These are phyloP conservation scores for Zea mays DNA, from an alignment of 176 grass and related monocot species.

Conservation along the genomic window DNA sequence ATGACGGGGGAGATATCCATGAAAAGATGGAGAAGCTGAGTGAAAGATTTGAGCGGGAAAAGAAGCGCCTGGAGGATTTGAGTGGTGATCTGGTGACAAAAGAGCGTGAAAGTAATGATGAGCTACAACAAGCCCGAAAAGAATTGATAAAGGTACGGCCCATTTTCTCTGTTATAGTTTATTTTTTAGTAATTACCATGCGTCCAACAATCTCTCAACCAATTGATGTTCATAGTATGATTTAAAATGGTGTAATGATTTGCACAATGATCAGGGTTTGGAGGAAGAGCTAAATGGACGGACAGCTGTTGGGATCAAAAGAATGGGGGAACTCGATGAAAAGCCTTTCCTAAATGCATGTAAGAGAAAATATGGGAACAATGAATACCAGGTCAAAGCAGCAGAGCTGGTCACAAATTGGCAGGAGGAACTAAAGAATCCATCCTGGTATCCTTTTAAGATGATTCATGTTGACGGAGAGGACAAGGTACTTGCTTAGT, in stretches of 20 bases:
- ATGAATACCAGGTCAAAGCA: constrained; percentile 52
- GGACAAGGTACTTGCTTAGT: constrained; percentile 49
- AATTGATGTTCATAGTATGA: constrained; percentile 26
- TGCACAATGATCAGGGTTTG: constrained; percentile 56
- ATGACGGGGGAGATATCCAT: constrained; percentile 72
- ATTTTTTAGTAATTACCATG: background rate
- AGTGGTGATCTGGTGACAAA: constrained; percentile 69
- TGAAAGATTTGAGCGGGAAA: constrained; percentile 69
- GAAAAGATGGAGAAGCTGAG: constrained; percentile 76
- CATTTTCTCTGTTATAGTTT: background rate
- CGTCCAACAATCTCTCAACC: background rate
- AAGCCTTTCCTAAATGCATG: constrained; percentile 72
- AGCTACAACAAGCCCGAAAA: constrained; percentile 75
- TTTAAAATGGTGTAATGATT: constrained; percentile 22
- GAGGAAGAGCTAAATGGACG: constrained; percentile 60
- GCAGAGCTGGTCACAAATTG: constrained; percentile 56
- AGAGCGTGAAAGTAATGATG: constrained; percentile 82
- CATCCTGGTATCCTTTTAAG: constrained; percentile 94
- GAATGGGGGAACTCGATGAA: constrained; percentile 83
- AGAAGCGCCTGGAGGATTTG: constrained; percentile 55
- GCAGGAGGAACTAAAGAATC: constrained; percentile 94
- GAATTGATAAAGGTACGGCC: constrained; percentile 66
- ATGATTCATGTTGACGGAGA: constrained; percentile 46
- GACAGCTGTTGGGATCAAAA: constrained; percentile 77
- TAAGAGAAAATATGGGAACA: constrained; percentile 47